These are phyloP conservation scores for Melampsora americana DNA, from an alignment of 1,284 basidiomycete species.

Conservation along the genomic window DNA sequence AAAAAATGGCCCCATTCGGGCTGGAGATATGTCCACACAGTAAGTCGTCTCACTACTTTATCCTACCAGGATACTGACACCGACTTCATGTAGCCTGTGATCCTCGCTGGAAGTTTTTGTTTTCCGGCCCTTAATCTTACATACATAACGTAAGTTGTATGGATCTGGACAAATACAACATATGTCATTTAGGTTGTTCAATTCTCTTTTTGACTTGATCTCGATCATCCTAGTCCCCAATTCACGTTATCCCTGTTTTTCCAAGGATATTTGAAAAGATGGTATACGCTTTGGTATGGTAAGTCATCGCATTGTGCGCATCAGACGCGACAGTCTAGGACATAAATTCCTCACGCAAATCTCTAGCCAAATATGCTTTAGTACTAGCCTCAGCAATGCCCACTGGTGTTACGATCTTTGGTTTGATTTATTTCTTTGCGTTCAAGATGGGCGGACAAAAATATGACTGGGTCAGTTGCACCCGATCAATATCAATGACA, in stretches of 20 bases:
- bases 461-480: slow-evolving; percentile 24
- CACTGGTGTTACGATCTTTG: slow-evolving; percentile 27
- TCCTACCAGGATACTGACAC: background rate
- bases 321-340: background rate
- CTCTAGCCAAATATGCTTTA: slow-evolving; percentile 31
- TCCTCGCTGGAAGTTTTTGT: slow-evolving; percentile 19
- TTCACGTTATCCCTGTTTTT: slow-evolving; percentile 23
- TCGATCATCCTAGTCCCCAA: background rate
- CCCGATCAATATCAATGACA: too few relatives aligned
- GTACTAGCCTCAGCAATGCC: slow-evolving; percentile 20
- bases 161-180: background rate
- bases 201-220: background rate
- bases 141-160: slow-evolving; percentile 28
- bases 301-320: background rate
- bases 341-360: too few relatives aligned
- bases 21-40: slow-evolving; percentile 30
- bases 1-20: slow-evolving; percentile 35
- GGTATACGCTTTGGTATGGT: slow-evolving; percentile 38
- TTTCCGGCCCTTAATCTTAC: slow-evolving; percentile 27
- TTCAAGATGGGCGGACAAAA: slow-evolving; percentile 24
- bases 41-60: background rate
- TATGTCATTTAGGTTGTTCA: background rate
- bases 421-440: slow-evolving; percentile 28
- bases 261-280: slow-evolving; percentile 29
- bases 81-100: slow-evolving; percentile 10